Evolutionary conservation across 176 grass and related monocot genomes (phyloP).

Genomic region (Urochloa ruziziensis): DNA sequence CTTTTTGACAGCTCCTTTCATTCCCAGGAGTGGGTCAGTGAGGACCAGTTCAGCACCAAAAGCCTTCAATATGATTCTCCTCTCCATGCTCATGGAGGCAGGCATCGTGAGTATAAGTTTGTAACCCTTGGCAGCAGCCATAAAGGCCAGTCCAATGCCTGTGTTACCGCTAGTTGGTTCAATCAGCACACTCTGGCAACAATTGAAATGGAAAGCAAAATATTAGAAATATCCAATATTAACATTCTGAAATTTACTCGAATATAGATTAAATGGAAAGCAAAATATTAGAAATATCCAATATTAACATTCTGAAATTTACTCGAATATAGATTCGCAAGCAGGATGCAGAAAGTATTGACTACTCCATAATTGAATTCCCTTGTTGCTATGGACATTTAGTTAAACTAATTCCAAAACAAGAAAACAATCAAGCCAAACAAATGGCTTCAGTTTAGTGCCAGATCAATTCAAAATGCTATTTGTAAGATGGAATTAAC

Average conservation of each 20-base stretch:
- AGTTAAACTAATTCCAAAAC: neutral
- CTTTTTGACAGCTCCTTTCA: conserved; percentile 79
- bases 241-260: neutral
- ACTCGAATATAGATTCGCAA: neutral
- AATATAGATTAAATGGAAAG: neutral
- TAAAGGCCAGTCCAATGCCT: conserved; percentile 90
- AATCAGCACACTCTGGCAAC: conserved; percentile 79
- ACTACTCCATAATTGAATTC: neutral
- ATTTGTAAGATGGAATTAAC: neutral
- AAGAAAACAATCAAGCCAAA: neutral
- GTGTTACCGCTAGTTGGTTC: conserved; percentile 95
- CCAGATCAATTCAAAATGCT: neutral
- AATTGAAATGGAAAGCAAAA: conserved; percentile 7
- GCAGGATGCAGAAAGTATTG: neutral
- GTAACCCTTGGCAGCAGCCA: conserved; percentile 93
- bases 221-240: neutral
- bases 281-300: conserved; percentile 8
- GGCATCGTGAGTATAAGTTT: conserved; percentile 84
- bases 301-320: neutral
- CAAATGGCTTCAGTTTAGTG: neutral
- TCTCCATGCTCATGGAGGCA: conserved; percentile 85
- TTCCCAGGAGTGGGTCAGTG: conserved; percentile 72
- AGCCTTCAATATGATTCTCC: conserved; percentile 78
- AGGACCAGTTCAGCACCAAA: conserved; percentile 80
- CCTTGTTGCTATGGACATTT: neutral